These are phyloP conservation scores for Purpureocillium lavendulum DNA, from an alignment of 2,329 filamentous ascomycete species.

Conservation along the genomic window DNA sequence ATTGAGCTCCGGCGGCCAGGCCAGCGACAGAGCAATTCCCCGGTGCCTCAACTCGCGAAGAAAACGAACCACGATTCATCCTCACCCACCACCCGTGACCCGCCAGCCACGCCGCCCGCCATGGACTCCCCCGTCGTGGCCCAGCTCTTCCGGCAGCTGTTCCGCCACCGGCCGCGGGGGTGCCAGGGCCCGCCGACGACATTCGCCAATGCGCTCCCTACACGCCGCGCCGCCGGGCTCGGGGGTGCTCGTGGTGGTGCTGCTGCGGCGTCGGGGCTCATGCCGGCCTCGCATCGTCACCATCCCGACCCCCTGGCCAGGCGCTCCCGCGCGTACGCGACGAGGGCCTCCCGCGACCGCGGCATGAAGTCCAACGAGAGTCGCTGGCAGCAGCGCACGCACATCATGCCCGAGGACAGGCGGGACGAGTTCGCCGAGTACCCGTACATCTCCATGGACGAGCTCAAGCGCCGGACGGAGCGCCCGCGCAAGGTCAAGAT, in stretches of 20 bases:
- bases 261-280: no score
- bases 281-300: slow-evolving; percentile 10
- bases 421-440: slow-evolving; percentile 72
- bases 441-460: slow-evolving; percentile 76
- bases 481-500: slow-evolving; percentile 88
- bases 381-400: slow-evolving; percentile 78
- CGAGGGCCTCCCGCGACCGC: slow-evolving; percentile 24
- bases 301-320: no score
- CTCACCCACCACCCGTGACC: neutral
- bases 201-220: no score
- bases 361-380: slow-evolving; percentile 49
- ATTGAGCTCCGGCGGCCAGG: slow-evolving; percentile 3
- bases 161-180: slow-evolving; percentile 48
- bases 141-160: slow-evolving; percentile 78
- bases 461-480: slow-evolving; percentile 63
- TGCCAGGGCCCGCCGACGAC: slow-evolving; percentile 17
- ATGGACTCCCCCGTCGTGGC: slow-evolving; percentile 80
- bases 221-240: no score
- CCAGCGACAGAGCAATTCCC: neutral
- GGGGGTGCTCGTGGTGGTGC: no score
- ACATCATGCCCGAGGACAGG: slow-evolving; percentile 68
- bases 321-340: slow-evolving; percentile 18
- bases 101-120: slow-evolving; percentile 2
- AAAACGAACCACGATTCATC: neutral
- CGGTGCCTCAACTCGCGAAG: no score